These are phyloP conservation scores for Blechomonas ayalai DNA, from an alignment of 208 protist species.

Conservation along the genomic window DNA sequence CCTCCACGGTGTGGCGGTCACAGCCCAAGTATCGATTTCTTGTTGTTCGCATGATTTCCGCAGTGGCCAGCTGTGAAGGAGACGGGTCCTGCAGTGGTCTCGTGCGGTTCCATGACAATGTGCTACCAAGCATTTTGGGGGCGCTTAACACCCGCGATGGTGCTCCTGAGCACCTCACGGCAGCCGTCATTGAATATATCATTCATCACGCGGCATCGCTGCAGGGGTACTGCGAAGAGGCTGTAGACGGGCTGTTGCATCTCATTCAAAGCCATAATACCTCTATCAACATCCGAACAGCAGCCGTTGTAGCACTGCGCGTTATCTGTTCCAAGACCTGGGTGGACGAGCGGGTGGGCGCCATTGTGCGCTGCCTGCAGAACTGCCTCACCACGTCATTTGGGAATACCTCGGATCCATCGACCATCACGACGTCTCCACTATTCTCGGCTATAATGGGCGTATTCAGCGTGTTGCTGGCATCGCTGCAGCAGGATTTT, in stretches of 20 bases:
- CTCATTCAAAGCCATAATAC: constrained; percentile 27
- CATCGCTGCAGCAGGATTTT: constrained; percentile 66
- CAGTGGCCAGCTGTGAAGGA: constrained; percentile 51
- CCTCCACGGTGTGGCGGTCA: constrained; percentile 53
- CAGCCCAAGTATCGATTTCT: constrained; percentile 63
- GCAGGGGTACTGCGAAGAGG: constrained; percentile 44
- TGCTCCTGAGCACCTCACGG: constrained; percentile 42
- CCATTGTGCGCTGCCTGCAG: constrained; percentile 73
- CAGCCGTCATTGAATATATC: constrained; percentile 72
- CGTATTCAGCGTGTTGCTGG: constrained; percentile 57
- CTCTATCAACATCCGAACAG: constrained; percentile 43
- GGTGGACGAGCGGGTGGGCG: constrained; percentile 67
- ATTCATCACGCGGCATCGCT: constrained; percentile 51
- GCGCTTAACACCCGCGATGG: constrained; percentile 47
- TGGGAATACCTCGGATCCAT: constrained; percentile 8
- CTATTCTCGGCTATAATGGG: constrained; percentile 66
- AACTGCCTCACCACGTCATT: constrained; percentile 21
- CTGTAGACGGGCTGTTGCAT: constrained; percentile 54
- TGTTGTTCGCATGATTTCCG: constrained; percentile 62
- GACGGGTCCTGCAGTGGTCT: constrained; percentile 29
- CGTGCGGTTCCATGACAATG: constrained; percentile 27
- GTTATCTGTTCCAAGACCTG: constrained; percentile 56
- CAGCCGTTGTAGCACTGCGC: constrained; percentile 46
- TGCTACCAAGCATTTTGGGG: constrained; percentile 69
- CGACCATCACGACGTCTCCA: too few species aligned